Conservation (phyloP, 2,329 filamentous ascomycete genomes). For the Fusarium musae region DNA sequence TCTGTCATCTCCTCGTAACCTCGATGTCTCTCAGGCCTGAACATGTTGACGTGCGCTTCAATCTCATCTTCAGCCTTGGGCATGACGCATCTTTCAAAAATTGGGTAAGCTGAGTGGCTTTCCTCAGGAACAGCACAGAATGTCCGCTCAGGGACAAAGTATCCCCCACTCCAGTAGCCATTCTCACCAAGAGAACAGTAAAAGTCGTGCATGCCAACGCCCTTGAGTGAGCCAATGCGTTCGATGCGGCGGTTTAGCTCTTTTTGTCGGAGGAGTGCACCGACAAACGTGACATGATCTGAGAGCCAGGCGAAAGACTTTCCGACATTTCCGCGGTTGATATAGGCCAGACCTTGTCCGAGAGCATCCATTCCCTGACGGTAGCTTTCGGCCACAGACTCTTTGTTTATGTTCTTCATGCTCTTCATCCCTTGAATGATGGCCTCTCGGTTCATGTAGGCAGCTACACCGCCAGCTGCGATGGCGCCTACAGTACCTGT, state of each 20-base stretch:
- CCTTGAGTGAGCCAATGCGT: slow-evolving; percentile 68
- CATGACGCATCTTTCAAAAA: slow-evolving; percentile 69
- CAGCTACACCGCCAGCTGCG: slow-evolving; percentile 81
- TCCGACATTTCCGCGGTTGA: slow-evolving; percentile 69
- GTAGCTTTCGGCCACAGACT: slow-evolving; percentile 60
- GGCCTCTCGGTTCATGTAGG: slow-evolving; percentile 80
- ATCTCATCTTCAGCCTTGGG: slow-evolving; percentile 76
- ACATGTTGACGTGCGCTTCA: slow-evolving; percentile 76
- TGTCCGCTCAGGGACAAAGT: slow-evolving; percentile 74
- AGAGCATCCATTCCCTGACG: slow-evolving; percentile 60
- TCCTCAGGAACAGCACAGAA: slow-evolving; percentile 78
- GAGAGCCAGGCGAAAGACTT: slow-evolving; percentile 81
- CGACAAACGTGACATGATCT: slow-evolving; percentile 87
- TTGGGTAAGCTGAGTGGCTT: slow-evolving; percentile 52
- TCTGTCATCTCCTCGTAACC: slow-evolving; percentile 73
- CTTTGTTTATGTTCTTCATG: slow-evolving; percentile 59
- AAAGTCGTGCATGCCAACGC: slow-evolving; percentile 77
- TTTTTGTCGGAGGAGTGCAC: slow-evolving; percentile 77
- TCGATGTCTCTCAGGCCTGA: slow-evolving; percentile 69
- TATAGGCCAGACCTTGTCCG: slow-evolving; percentile 65
- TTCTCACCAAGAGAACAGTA: slow-evolving; percentile 82
- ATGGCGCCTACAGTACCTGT: slow-evolving; percentile 86
- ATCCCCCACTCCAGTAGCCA: slow-evolving; percentile 69
- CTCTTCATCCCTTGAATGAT: slow-evolving; percentile 64
- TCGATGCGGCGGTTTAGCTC: slow-evolving; percentile 76